Evolutionary conservation across 495 filamentous ascomycete species (phyloP), one percentile per base, ranked within the genome.

Genomic region (Massariosphaeria phaeospora): DNA sequence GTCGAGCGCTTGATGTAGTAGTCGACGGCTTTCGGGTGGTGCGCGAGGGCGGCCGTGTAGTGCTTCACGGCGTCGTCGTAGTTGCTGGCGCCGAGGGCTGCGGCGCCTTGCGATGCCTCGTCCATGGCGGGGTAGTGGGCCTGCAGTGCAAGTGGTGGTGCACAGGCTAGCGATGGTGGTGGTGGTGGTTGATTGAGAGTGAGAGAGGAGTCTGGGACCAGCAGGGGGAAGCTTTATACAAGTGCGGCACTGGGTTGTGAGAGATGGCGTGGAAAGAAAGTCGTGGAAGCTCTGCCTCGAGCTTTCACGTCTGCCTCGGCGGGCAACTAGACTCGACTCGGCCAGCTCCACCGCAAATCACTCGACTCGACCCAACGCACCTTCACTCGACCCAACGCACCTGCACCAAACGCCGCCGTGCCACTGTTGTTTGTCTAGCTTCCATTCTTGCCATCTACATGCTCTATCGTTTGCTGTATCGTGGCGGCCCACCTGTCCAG

Each of bases 1-100:
- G 83, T 91, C 1, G 89, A 86, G 23, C 94, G 88, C 66, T 93
- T 84, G 55, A 95, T 81, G 57, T 93, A 86, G 79, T 94, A 97
- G 52, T 80, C 68, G 4, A 88, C 85, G 7, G 89, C 85, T 27
- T 76, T 79, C 10, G 86, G 83, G 6, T 77, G 75, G 29, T 71
- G 67, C 24, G 74, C 61, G 4, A 98, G 72, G n/a, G 91, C 93
- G 40, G 76, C 72, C n/a, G 90, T 87, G 58, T 88, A 88, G 59
- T 84, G 74, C 7, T 70, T 67, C 62, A 95, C 80, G 9, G 89
- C 91, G 24, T 73, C 71, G 9, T 72, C 66, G 57, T 79, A 93
- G 45, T 94, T 75, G 38, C 77, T 76, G 0, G 68, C 73, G 10
- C 73, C 63, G 33, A 93, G 74, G 46, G 90, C 89, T 34, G 80